phyloP scores from a whole-genome alignment of 345 rosid species.

The Geranium brycei region DNA sequence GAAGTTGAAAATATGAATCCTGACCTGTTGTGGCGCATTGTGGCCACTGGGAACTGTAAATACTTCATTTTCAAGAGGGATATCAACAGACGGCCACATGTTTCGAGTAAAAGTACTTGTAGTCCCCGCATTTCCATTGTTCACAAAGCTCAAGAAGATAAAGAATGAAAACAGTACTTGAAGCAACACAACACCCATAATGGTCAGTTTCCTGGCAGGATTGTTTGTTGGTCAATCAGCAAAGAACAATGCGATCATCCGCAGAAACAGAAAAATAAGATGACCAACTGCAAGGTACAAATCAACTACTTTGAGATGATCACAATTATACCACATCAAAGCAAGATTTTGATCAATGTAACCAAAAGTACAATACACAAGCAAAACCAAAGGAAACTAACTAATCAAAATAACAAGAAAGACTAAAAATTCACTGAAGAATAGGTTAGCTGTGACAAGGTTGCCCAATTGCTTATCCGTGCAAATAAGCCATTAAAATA shows the following conservation, averaged over 20 bases:
- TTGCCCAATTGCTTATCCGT: too few species aligned
- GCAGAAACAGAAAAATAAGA: neutral
- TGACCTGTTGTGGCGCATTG: constrained; percentile 86
- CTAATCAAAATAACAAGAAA: too few species aligned
- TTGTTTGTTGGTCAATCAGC: neutral
- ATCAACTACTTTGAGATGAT: neutral
- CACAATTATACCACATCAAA: neutral
- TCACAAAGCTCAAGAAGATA: constrained; percentile 24
- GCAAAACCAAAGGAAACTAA: too few species aligned
- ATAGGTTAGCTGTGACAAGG: too few species aligned
- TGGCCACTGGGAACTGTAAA: constrained; percentile 64
- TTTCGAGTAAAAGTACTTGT: constrained; percentile 59
- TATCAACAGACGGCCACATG: constrained; percentile 79
- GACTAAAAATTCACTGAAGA: too few species aligned
- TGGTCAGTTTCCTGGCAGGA: neutral
- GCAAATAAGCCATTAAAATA: too few species aligned
- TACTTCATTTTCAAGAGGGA: constrained; percentile 60
- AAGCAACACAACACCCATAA: neutral
- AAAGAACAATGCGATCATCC: neutral
- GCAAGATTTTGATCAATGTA: neutral
- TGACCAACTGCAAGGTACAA: neutral
- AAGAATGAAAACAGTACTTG: constrained; percentile 7
- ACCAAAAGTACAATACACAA: too few species aligned
- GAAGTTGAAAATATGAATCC: constrained; percentile 2
- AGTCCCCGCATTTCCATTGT: constrained; percentile 39